Conservation (phyloP, 2,329 filamentous ascomycete species). For the Colletotrichum orbiculare region DNA sequence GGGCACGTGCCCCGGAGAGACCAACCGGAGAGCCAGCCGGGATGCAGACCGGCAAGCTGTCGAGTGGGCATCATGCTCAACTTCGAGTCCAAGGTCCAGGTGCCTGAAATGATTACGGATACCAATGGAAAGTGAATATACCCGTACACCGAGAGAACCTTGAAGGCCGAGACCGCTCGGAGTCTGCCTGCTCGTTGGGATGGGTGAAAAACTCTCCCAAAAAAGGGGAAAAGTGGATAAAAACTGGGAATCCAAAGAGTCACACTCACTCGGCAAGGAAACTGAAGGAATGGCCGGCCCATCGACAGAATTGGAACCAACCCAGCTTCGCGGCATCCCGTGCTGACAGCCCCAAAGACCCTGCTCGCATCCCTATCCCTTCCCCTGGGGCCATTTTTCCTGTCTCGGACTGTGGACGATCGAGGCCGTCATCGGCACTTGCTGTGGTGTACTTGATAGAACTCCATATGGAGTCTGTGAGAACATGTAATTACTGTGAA, state of each 20-base stretch:
- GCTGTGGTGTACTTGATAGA: neutral
- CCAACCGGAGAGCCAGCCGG: constrained; percentile 12
- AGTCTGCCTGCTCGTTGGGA: constrained; percentile 4
- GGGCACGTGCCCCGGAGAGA: constrained; percentile 16
- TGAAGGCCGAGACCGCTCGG: neutral
- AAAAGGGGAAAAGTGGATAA: constrained; percentile 19
- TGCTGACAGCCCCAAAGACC: constrained; percentile 34
- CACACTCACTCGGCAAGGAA: neutral
- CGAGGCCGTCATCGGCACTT: constrained; percentile 15
- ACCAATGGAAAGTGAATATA: too few species aligned
- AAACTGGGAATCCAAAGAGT: constrained; percentile 10
- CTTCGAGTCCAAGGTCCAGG: too few species aligned
- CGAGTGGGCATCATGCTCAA: too few species aligned
- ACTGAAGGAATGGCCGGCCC: neutral
- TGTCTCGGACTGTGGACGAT: constrained; percentile 6
- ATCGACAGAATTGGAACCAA: neutral
- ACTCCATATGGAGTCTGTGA: too few species aligned
- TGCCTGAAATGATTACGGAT: too few species aligned
- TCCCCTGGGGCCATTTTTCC: constrained; percentile 13
- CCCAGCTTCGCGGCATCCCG: constrained; percentile 33
- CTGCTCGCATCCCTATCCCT: constrained; percentile 6
- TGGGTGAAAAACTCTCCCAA: neutral
- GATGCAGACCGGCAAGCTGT: too few species aligned
- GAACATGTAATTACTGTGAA: too few species aligned
- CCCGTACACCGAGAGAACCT: neutral